Conservation (phyloP, 495 filamentous ascomycete species). For the Clohesyomyces aquaticus region DNA sequence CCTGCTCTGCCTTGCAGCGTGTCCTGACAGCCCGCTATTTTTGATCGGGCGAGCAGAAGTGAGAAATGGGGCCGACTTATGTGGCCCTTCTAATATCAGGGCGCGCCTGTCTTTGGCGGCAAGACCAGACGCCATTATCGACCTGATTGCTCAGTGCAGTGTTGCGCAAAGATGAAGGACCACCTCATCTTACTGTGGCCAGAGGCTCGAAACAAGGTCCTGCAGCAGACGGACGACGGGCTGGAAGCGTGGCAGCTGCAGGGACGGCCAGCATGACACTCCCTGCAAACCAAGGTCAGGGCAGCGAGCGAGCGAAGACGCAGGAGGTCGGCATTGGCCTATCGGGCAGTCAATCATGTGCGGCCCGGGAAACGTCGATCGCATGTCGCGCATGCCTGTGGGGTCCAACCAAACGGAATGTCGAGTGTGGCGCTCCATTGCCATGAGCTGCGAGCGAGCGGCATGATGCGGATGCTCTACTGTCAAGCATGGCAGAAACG, state of each 20-base stretch:
- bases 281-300: constrained; percentile 35
- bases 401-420: constrained; percentile 29
- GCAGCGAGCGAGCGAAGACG: constrained; percentile 28
- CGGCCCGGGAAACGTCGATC: constrained; percentile 37
- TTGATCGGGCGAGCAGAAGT: constrained; percentile 25
- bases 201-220: constrained; percentile 29
- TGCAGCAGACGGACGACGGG: constrained; percentile 27
- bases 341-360: constrained; percentile 37
- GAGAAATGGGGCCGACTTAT: background rate
- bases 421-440: constrained; percentile 21
- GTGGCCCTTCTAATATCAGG: constrained; percentile 13
- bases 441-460: constrained; percentile 16
- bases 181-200: constrained; percentile 20
- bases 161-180: constrained; percentile 32
- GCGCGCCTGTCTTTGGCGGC: constrained; percentile 2
- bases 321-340: constrained; percentile 36
- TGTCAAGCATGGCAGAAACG: no score
- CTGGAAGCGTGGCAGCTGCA: constrained; percentile 40
- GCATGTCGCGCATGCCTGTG: constrained; percentile 37
- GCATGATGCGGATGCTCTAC: constrained; percentile 20
- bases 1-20: constrained; percentile 5
- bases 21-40: constrained; percentile 13
- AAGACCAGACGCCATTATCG: constrained; percentile 22
- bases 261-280: constrained; percentile 26
- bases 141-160: constrained; percentile 13